Base-by-base conservation (phyloP, 2,329 filamentous ascomycete genomes). In the Trichoderma breve region DNA sequence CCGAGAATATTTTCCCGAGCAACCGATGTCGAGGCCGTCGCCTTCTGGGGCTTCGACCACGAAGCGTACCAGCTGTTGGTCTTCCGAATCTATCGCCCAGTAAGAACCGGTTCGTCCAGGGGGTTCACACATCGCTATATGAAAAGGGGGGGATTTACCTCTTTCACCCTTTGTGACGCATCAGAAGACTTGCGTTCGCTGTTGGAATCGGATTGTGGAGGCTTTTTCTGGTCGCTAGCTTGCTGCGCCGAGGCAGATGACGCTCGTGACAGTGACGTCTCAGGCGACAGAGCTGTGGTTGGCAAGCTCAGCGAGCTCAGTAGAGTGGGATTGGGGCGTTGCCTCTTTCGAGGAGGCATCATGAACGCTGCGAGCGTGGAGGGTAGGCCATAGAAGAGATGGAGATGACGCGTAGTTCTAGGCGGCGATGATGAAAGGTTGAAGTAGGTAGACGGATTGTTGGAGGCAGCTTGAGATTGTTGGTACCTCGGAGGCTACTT, bases 31-130 rank as follows among this genome's bases (percentile, higher is more conserved):
- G 88, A 91, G 32, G 89, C 84, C 18, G 83, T 81, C 7, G 89
- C 87, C 76, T 91, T 91, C 34, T 85, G 82, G 39, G 80, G 78
- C 73, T 86, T 83, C 21, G 88, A 86, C 87, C 87, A 90, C 21
- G 89, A 88, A 68, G 88, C 87, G 78, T 91, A 91, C 89, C 89
- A 91, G 78, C 88, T 90, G 62, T 83, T 83, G 9, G 84, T 80
- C 77, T 88, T 88, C 72, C 83, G 84, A 47, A 85, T 79, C 86
- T 89, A 75, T 39, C 26, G 62, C 67, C 32, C 39, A 15, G 43
- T 70, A 28, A 70, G 67, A 47, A 28, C 24, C 39, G 26, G 51
- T 21, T 39, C 57, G 32, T 28, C 57, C 67, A 61, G 67, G 55
- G 57, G 57, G 39, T 28, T 36, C 28, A 21, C 39, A 43, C 39